A percentile compares a stretch with the other conserved stretches of the same genome.
phyloP scores from a whole-genome alignment of 2,329 filamentous ascomycete species.

The Sporothrix euskadiensis region DNA sequence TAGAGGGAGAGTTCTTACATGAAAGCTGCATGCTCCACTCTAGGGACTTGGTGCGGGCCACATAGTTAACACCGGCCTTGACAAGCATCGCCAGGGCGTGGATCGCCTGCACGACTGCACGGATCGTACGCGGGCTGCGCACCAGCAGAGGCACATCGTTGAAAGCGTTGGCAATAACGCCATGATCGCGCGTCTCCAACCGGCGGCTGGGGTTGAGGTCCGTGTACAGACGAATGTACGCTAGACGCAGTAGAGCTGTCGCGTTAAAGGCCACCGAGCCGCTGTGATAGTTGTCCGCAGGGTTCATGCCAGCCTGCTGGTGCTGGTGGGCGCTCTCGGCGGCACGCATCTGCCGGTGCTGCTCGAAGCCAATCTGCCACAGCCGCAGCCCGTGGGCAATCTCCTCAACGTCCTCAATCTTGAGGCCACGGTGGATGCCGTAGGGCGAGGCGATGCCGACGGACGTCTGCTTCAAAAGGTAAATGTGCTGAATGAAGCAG shows the following conservation, averaged over 20 bases:
- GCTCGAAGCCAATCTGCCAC: conserved; percentile 62
- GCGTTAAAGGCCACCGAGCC: conserved; percentile 68
- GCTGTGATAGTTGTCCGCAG: conserved; percentile 39
- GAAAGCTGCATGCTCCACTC: conserved; percentile 66
- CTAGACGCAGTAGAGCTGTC: conserved; percentile 59
- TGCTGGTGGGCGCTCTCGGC: conserved; percentile 49
- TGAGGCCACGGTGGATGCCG: conserved; percentile 52
- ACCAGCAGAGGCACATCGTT: conserved; percentile 59
- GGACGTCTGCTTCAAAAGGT: conserved; percentile 64
- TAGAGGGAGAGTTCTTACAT: conserved; percentile 43
- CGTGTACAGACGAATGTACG: conserved; percentile 66
- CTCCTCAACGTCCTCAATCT: conserved; percentile 58
- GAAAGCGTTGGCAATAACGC: conserved; percentile 61
- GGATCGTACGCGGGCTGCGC: conserved; percentile 60
- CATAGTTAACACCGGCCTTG: conserved; percentile 63
- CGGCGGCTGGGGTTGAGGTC: conserved; percentile 63
- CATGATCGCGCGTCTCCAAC: conserved; percentile 65
- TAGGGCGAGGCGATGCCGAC: conserved; percentile 53
- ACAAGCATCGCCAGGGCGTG: conserved; percentile 68
- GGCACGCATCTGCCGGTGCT: conserved; percentile 53
- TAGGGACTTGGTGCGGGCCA: conserved; percentile 60
- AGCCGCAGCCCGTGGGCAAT: conserved; percentile 56
- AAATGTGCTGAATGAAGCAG: conserved; percentile 71
- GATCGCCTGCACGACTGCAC: conserved; percentile 66
- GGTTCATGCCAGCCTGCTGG: conserved; percentile 20